Percentiles rank a stretch among this genome's conserved stretches.
Evolutionary conservation across 2,329 filamentous ascomycete genomes (phyloP).

Genomic region (Diaporthe velutina): DNA sequence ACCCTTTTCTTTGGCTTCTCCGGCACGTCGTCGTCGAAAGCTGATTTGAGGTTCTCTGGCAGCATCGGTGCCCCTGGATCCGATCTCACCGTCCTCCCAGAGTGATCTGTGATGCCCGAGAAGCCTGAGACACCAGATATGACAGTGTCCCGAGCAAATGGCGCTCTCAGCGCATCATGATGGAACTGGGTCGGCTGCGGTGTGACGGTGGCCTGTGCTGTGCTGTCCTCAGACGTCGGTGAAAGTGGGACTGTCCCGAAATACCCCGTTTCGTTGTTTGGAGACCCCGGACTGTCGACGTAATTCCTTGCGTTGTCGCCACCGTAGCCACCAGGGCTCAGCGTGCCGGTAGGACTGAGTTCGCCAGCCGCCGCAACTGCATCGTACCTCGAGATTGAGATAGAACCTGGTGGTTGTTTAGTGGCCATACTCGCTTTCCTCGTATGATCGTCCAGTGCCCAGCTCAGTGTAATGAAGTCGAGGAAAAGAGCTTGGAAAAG

Average conservation of each 20-base stretch:
- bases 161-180: neutral
- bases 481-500: neutral
- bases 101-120: neutral
- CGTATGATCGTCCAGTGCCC: neutral
- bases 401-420: neutral
- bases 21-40: conserved; percentile 13
- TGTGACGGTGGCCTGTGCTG: neutral
- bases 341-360: neutral
- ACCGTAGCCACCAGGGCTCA: neutral
- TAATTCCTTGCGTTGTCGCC: neutral
- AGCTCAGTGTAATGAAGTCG: neutral
- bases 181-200: neutral
- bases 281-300: neutral
- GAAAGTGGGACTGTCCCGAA: neutral
- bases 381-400: neutral
- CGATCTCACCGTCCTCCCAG: neutral
- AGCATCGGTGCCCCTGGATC: conserved; percentile 17
- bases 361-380: neutral
- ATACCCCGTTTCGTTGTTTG: neutral
- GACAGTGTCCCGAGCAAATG: neutral
- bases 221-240: neutral
- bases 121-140: conserved; percentile 8
- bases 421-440: neutral
- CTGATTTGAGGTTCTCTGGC: conserved; percentile 9
- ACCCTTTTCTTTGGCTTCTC: neutral